These are phyloP conservation scores for Saturnispora bothae DNA, from an alignment of 805 yeast genomes.

Conservation along the genomic window DNA sequence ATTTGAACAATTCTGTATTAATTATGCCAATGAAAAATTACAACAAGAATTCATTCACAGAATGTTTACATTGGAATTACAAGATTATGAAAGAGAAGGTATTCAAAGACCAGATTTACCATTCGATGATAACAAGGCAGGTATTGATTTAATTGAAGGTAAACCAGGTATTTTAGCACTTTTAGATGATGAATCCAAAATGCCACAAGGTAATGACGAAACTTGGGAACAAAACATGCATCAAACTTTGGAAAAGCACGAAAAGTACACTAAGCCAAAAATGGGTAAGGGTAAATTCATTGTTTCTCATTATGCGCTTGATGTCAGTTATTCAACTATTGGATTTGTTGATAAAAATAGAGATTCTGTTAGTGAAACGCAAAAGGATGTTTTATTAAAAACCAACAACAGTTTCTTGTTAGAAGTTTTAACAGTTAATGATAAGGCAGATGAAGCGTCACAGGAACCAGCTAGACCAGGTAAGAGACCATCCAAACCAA, in stretches of 20 bases:
- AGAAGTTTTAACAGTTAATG: constrained; percentile 56
- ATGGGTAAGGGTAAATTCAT: constrained; percentile 87
- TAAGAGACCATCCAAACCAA: constrained; percentile 59
- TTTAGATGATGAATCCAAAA: constrained; percentile 88
- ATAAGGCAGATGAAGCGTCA: constrained; percentile 27
- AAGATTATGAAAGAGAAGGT: constrained; percentile 83
- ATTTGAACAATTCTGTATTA: constrained; percentile 95
- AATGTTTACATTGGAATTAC: constrained; percentile 94
- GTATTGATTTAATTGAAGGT: constrained; percentile 84
- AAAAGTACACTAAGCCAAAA: constrained; percentile 84
- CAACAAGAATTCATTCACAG: constrained; percentile 98
- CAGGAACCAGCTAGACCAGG: constrained; percentile 21
- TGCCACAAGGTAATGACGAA: constrained; percentile 89
- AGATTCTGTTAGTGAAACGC: constrained; percentile 96
- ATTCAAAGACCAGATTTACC: constrained; percentile 96
- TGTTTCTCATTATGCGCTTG: constrained; percentile 89
- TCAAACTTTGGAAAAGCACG: constrained; percentile 66
- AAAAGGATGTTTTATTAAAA: constrained; percentile 68
- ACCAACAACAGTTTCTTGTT: constrained; percentile 57
- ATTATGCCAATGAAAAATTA: constrained; percentile 91
- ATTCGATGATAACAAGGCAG: constrained; percentile 93
- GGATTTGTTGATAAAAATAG: constrained; percentile 96
- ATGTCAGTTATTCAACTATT: constrained; percentile 82
- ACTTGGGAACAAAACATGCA: constrained; percentile 88
- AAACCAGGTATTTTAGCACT: constrained; percentile 79